Evolutionary conservation across 2,329 filamentous ascomycete species (phyloP).

Genomic region (Tolypocladium tundrense): DNA sequence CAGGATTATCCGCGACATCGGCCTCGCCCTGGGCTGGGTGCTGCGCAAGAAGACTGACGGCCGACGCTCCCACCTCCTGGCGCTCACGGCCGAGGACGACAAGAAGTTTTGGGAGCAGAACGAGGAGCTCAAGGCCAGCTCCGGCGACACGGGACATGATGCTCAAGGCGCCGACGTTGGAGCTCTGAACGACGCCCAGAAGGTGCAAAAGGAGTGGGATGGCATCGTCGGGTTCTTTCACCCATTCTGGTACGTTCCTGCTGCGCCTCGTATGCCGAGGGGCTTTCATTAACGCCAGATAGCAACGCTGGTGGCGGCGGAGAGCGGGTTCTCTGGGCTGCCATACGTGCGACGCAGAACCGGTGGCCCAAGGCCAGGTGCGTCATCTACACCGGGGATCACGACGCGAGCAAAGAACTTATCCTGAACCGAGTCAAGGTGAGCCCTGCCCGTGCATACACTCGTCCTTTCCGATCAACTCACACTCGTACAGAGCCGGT

Average conservation of each 20-base stretch:
- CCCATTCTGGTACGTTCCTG: conserved; percentile 69
- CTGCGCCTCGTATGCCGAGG: not conserved
- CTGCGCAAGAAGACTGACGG: conserved; percentile 54
- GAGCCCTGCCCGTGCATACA: conserved; percentile 8
- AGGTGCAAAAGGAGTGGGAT: conserved; percentile 53
- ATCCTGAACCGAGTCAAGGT: conserved; percentile 73
- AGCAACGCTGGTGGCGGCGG: conserved; percentile 95
- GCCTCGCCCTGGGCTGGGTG: conserved; percentile 45
- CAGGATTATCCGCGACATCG: conserved; percentile 20
- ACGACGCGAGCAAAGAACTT: conserved; percentile 69
- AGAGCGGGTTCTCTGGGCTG: conserved; percentile 92
- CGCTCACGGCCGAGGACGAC: conserved; percentile 37
- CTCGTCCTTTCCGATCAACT: conserved; percentile 1
- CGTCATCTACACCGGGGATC: conserved; percentile 90
- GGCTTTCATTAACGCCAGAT: conserved; percentile 2
- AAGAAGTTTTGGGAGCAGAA: conserved; percentile 24
- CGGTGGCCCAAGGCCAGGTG: conserved; percentile 84
- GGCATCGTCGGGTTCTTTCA: conserved; percentile 95
- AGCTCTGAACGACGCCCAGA: conserved; percentile 24
- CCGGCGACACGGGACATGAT: conserved; percentile 45
- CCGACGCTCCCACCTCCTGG: conserved; percentile 46
- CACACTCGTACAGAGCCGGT: conserved; percentile 50
- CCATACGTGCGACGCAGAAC: conserved; percentile 80
- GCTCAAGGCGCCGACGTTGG: conserved; percentile 52
- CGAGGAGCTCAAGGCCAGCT: conserved; percentile 42